A percentile compares a stretch with the other conserved stretches of the same genome.
These are phyloP conservation scores for Apiospora rasikravindrae DNA, from an alignment of 2,329 filamentous ascomycete genomes.

Conservation along the genomic window DNA sequence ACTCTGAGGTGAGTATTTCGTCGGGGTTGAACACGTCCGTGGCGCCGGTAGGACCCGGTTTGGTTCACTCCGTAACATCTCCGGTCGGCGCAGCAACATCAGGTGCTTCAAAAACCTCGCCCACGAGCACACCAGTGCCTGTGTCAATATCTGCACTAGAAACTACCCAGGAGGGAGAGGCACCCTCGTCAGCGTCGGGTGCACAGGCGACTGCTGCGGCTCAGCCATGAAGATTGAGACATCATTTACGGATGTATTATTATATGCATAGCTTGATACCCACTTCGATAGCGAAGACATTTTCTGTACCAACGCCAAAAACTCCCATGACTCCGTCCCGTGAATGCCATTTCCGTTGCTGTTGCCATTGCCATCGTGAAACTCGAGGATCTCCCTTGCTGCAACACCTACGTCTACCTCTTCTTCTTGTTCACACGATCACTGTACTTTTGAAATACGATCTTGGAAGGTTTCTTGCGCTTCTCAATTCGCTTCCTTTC, in stretches of 20 bases:
- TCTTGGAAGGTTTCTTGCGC: conserved; percentile 60
- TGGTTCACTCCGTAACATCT: background rate
- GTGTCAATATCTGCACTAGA: background rate
- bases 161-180: background rate
- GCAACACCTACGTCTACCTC: conserved; percentile 37
- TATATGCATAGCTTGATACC: conserved; percentile 11
- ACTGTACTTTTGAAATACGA: conserved; percentile 65
- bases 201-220: background rate
- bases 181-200: background rate
- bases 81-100: background rate
- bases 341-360: conserved; percentile 7
- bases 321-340: conserved; percentile 20
- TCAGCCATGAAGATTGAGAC: background rate
- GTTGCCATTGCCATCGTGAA: conserved; percentile 18
- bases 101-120: background rate
- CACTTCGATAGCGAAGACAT: conserved; percentile 14
- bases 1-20: background rate
- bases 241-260: conserved; percentile 8
- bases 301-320: conserved; percentile 19
- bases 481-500: conserved; percentile 62
- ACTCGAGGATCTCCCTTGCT: conserved; percentile 31
- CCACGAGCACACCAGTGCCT: background rate
- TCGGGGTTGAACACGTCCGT: background rate
- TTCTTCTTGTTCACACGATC: conserved; percentile 54
- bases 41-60: background rate